Evolutionary conservation across 1,139 yeast genomes (phyloP), one percentile per base, ranked within the genome.

Genomic region (Taphrina wiesneri): DNA sequence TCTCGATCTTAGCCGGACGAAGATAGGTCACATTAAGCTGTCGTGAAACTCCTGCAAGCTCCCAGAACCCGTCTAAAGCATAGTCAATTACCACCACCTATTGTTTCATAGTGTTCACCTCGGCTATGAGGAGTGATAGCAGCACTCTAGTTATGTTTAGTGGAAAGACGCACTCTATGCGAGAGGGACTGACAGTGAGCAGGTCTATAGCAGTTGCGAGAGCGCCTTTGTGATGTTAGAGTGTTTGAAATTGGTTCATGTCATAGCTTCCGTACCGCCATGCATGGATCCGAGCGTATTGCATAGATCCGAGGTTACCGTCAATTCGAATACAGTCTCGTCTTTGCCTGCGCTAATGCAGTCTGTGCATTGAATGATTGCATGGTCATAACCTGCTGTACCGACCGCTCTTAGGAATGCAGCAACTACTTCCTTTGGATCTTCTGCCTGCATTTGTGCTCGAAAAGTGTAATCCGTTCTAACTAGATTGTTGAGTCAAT

Each of bases 271-370:
- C 39, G 19, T 34, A 54, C 59, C 64, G 3, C 64, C 64, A 36
- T 60, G 64, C 64, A 60, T 60, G 21, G 64, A 60, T 15, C 64
- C 64, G 19, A 60, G 57, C 19, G 64, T 30, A 19, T 60, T 60
- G 52, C 64, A 60, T 17, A 49, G 51, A 23, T 49, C 64, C 45
- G 36, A 34, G 9, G 47, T n/a, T 49, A 60, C 64, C 21, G 45
- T 60, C 49, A 60, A 34, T 17, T 41, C 46, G 32, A 60, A 60
- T 11, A 60, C 52, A 13, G 57, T 39, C 57, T 49, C 47, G 11
- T 36, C 57, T 26, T 28, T 3, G 43, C 41, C 23, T 7, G 64
- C 64, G n/a, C 59, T 54, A 6, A 54, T 43, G 23, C 56, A 52
- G 26, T 17, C 11, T 15, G 56, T 23, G 30, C 34, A 25, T 19